Evolutionary conservation across 2,329 filamentous ascomycete species (phyloP).

Genomic region (Fusarium sp.): DNA sequence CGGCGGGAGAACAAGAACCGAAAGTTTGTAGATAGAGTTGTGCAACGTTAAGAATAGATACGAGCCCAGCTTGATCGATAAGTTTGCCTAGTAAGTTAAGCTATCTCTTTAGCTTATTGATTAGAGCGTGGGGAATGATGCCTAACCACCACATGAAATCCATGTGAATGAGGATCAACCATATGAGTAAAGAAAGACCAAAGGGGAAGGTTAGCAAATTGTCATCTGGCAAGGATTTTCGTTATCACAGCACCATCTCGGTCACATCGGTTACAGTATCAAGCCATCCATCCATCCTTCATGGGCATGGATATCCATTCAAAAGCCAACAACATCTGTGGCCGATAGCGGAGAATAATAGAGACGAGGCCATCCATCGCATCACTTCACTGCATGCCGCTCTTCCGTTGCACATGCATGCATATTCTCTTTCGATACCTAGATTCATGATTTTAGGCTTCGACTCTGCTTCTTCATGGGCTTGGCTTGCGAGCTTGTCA

Average conservation of each 20-base stretch:
- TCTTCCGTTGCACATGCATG: slow-evolving; percentile 1
- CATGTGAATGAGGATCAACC: not conserved
- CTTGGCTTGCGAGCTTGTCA: slow-evolving; percentile 14
- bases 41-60: not conserved
- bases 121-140: not conserved
- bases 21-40: not conserved
- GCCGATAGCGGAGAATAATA: slow-evolving; percentile 1
- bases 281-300: not conserved
- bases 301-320: not conserved
- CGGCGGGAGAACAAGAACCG: not conserved
- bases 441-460: not conserved
- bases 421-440: not conserved
- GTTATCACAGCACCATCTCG: slow-evolving; percentile 1
- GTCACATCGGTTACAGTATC: not conserved
- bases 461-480: not conserved
- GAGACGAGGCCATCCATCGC: not conserved
- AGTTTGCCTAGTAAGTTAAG: not conserved
- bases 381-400: not conserved
- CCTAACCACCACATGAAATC: not conserved
- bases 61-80: not conserved
- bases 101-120: not conserved
- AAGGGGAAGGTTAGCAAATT: not conserved
- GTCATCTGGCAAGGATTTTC: not conserved
- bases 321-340: not conserved
- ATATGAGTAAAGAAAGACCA: not conserved